Evolutionary conservation across 2,329 filamentous ascomycete species (phyloP).

Genomic region (Cladosporium sp.): DNA sequence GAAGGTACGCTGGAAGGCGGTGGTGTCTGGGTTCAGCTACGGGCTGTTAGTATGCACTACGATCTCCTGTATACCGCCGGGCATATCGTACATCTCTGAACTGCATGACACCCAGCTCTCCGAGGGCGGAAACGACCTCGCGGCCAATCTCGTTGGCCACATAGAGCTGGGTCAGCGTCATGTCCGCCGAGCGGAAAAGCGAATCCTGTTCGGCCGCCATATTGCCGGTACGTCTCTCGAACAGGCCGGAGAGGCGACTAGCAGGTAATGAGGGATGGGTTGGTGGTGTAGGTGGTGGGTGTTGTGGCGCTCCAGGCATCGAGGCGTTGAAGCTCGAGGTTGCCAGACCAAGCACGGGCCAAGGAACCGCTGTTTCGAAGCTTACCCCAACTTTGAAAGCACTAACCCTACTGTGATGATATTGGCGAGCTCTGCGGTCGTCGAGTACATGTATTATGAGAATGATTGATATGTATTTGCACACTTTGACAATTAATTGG

Average conservation of each 20-base stretch:
- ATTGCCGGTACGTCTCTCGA: slow-evolving; percentile 16
- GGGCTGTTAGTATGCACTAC: slow-evolving; percentile 25
- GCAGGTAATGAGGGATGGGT: not conserved
- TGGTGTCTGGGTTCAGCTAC: slow-evolving; percentile 88
- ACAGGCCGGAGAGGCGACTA: slow-evolving; percentile 14
- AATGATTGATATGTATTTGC: too few species aligned
- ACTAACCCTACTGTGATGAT: not conserved
- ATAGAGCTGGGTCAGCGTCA: slow-evolving; percentile 99
- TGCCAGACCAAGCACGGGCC: not conserved
- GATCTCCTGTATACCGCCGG: not conserved
- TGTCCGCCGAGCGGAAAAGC: slow-evolving; percentile 99
- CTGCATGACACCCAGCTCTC: slow-evolving; percentile 93
- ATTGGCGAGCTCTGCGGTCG: not conserved
- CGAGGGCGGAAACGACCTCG: slow-evolving; percentile 93
- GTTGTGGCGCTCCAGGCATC: slow-evolving; percentile 13
- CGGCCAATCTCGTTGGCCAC: slow-evolving; percentile 98
- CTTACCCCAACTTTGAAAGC: not conserved
- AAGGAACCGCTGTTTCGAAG: not conserved
- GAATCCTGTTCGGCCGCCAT: slow-evolving; percentile 75
- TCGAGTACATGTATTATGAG: not conserved
- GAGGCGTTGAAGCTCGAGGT: slow-evolving; percentile 1
- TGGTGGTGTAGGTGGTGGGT: slow-evolving; percentile 6
- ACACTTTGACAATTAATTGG: too few species aligned
- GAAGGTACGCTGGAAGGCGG: slow-evolving; percentile 94
- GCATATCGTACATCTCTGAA: slow-evolving; percentile 81